Evolutionary conservation across 768 basidiomycete species (phyloP).

Genomic region (Termitomyces sp.): DNA sequence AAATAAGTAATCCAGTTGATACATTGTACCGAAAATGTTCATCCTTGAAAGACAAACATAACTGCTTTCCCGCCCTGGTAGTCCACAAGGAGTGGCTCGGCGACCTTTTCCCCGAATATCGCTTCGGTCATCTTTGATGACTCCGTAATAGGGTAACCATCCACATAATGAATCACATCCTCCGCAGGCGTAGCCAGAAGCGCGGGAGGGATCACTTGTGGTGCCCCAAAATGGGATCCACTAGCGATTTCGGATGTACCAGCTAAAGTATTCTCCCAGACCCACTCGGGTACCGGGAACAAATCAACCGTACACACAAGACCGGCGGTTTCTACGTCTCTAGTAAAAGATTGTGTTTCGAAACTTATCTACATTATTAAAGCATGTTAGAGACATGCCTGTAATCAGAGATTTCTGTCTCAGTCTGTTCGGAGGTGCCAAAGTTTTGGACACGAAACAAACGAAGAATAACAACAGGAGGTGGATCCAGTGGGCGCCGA

Average conservation of each 20-base stretch:
- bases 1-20: slow-evolving; percentile 1
- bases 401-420: slow-evolving; percentile 45
- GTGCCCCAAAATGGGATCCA: neutral
- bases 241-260: neutral
- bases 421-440: slow-evolving; percentile 32
- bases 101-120: slow-evolving; percentile 59
- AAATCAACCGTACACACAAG: slow-evolving; percentile 70
- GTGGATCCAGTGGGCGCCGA: slow-evolving; percentile 65
- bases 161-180: slow-evolving; percentile 26
- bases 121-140: slow-evolving; percentile 42
- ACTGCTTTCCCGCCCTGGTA: slow-evolving; percentile 45
- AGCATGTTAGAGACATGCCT: slow-evolving; percentile 29
- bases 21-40: slow-evolving; percentile 6
- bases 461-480: slow-evolving; percentile 49
- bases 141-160: slow-evolving; percentile 32
- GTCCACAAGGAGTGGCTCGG: slow-evolving; percentile 49
- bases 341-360: slow-evolving; percentile 16
- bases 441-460: slow-evolving; percentile 40
- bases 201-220: neutral
- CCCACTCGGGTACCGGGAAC: slow-evolving; percentile 48
- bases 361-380: neutral
- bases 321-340: slow-evolving; percentile 50
- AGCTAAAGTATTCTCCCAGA: neutral
- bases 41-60: slow-evolving; percentile 63
- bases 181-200: slow-evolving; percentile 11